Conservation (phyloP, 495 filamentous ascomycete species). For the Aspergillus bertholletiae region DNA sequence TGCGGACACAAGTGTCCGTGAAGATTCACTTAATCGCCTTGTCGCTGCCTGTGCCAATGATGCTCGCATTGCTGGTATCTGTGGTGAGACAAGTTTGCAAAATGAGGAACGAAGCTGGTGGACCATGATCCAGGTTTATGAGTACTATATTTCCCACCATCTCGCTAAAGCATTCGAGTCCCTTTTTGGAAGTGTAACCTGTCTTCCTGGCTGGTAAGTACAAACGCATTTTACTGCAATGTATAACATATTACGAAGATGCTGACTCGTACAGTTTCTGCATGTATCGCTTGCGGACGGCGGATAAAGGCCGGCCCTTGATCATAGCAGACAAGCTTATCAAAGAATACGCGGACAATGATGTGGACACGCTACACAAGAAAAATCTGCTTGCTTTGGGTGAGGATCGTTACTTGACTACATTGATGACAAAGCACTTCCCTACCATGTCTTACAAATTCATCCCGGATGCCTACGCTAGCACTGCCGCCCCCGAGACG, state of each 20-base stretch:
- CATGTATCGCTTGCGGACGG: constrained; percentile 96
- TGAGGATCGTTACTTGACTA: constrained; percentile 96
- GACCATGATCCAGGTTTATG: constrained; percentile 99
- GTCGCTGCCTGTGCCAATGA: constrained; percentile 93
- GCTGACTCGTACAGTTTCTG: constrained; percentile 70
- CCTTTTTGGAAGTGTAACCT: constrained; percentile 91
- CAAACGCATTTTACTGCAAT: not conserved
- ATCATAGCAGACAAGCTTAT: constrained; percentile 88
- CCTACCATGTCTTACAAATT: constrained; percentile 96
- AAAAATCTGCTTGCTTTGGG: constrained; percentile 95
- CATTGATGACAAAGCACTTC: constrained; percentile 97
- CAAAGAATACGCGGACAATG: constrained; percentile 78
- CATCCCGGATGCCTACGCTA: constrained; percentile 84
- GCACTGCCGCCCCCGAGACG: constrained; percentile 87
- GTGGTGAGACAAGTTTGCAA: constrained; percentile 93
- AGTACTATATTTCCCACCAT: constrained; percentile 97
- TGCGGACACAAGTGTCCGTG: constrained; percentile 91
- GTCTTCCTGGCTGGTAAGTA: constrained; percentile 94
- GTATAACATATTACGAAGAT: constrained; percentile 5
- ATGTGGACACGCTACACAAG: constrained; percentile 95
- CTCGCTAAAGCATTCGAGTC: constrained; percentile 93
- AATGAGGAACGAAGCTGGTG: constrained; percentile 94
- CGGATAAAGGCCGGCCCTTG: constrained; percentile 84
- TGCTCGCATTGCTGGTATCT: constrained; percentile 94
- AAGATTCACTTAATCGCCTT: constrained; percentile 88